phyloP scores from a whole-genome alignment of 352 stramenopile species.

The Globisporangium apiculatum region DNA sequence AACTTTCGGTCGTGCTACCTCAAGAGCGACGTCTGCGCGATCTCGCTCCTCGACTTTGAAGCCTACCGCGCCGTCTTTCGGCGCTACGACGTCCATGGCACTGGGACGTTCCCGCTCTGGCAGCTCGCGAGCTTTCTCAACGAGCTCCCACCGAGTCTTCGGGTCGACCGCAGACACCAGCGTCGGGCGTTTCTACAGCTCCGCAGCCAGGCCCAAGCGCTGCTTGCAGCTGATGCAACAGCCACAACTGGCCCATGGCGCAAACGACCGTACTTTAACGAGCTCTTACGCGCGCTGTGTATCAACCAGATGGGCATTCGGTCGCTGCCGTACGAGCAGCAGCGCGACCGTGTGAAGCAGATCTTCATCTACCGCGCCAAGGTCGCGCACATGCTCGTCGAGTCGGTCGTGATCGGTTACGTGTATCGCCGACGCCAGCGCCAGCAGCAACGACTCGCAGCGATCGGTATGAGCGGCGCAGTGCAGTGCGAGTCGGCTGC shows the following conservation, averaged over 20 bases:
- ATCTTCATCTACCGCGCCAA: constrained; percentile 81
- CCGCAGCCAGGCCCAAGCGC: constrained; percentile 54
- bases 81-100: constrained; percentile 47
- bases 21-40: constrained; percentile 63
- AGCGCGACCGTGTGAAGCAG: constrained; percentile 75
- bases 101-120: constrained; percentile 57
- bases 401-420: constrained; percentile 57
- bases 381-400: constrained; percentile 68
- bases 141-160: constrained; percentile 46
- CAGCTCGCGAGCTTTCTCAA: constrained; percentile 50
- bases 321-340: constrained; percentile 71
- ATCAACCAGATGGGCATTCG: constrained; percentile 80
- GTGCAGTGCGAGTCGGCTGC: no score
- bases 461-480: no score
- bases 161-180: constrained; percentile 31
- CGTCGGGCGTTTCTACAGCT: constrained; percentile 62
- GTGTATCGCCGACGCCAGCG: constrained; percentile 32
- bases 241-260: constrained; percentile 13
- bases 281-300: constrained; percentile 62
- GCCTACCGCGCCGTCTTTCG: constrained; percentile 60
- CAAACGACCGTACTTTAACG: constrained; percentile 69
- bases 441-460: background rate
- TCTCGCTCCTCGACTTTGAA: constrained; percentile 75
- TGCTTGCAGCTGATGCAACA: constrained; percentile 20
- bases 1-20: constrained; percentile 81